phyloP scores from a whole-genome alignment of 129 eudicot genomes.

The Helichrysum umbraculigerum region DNA sequence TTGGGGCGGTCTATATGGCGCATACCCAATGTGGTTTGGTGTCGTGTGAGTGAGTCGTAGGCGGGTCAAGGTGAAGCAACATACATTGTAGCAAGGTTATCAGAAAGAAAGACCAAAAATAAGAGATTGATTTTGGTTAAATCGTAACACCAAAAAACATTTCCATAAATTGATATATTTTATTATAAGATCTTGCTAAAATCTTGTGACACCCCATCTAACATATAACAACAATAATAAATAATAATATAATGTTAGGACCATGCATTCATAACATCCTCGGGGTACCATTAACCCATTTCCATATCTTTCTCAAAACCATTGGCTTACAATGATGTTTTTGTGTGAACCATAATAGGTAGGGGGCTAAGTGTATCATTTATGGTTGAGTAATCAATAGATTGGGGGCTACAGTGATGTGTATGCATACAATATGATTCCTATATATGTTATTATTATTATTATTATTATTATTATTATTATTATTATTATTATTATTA shows the following conservation, averaged over 20 bases:
- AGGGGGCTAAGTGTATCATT: not conserved
- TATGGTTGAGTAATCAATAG: slow-evolving; percentile 24
- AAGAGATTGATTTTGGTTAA: not conserved
- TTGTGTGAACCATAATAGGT: slow-evolving; percentile 30
- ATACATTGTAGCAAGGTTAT: not conserved
- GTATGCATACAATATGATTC: not conserved
- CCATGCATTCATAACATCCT: slow-evolving; percentile 26
- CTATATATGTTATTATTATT: not conserved
- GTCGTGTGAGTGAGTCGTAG: not conserved
- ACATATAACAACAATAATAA: slow-evolving; percentile 11
- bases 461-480: no score
- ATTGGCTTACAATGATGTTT: slow-evolving; percentile 21
- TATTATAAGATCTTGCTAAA: not conserved
- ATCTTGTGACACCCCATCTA: slow-evolving; percentile 28
- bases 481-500: not conserved
- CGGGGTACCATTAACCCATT: slow-evolving; percentile 16
- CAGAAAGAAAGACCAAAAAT: not conserved
- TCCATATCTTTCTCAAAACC: slow-evolving; percentile 11
- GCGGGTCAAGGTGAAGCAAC: not conserved
- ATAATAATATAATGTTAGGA: slow-evolving; percentile 25
- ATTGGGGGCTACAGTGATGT: slow-evolving; percentile 8
- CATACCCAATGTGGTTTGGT: not conserved
- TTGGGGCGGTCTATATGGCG: not conserved
- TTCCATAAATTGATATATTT: not conserved
- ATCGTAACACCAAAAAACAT: not conserved